Base-by-base conservation (phyloP, 2,329 filamentous ascomycete species). In the Uncinocarpus reesii region DNA sequence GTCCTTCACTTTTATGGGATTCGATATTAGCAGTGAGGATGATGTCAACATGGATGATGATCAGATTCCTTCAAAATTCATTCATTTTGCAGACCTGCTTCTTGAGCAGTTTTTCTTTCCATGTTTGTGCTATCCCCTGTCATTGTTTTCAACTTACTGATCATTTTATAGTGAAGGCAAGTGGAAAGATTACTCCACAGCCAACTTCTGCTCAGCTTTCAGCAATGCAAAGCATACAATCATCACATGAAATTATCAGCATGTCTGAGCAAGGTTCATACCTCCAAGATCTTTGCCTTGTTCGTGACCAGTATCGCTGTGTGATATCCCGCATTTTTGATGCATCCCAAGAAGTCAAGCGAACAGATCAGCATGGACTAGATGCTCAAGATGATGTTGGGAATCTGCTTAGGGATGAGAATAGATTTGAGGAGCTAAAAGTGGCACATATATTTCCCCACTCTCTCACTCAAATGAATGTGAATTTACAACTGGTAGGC, bases 221-320 rank as follows among this genome's bases (percentile, higher is more conserved):
- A 11, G 47, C 47, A 21, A 31, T 52, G 16, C 49, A 51, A 47
- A 37, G 47, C 23, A 29, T 35, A 47, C 40, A 47, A 31, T 21
- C 45, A 31, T 7, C 15, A 11, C 49, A 42, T 45, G 26, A 48
- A 36, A 34, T 20, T 31, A 10, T 26, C 26, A 21, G 36, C 4
- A 50, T 36, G 35, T 28, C n/a, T n/a, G 32, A 35, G 24, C 42
- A 43, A 31, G 10, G 47, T 18, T 50, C 42, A 41, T 4, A 29
- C 10, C 40, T 50, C 23, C 42, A 43, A 20, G 38, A 35, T 41
- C 43, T 52, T 31, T 56, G 53, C 43, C 51, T 56, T 35, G 46
- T 52, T 26, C 51, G 54, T 40, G 54, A 56, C 45, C 52, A 35
- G 35, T 46, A 57, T 46, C 54, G 52, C 23, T 57, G 55, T 50